Base-by-base conservation (phyloP, 305 asterid species). In the Lippia alba region DNA sequence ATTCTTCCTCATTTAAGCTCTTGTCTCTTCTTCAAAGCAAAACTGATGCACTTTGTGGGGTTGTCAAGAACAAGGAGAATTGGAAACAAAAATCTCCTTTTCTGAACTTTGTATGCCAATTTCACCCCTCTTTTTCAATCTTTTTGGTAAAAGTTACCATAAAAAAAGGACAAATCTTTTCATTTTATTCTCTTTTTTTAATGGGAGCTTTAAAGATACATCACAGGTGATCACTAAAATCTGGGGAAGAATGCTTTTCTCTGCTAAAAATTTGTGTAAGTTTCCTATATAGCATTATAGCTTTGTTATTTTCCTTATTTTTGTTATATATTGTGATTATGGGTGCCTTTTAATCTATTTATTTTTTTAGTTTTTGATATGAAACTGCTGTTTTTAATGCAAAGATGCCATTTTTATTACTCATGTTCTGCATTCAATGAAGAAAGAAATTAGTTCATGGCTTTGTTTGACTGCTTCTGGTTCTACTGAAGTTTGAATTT, bases 391-490 rank as follows among this genome's bases (percentile, higher is more conserved):
- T 45, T 19, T 49, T 55, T 51, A 8, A 10, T 67, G 20, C 24
- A 60, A 14, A 34, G 17, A 34, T 36, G n/a, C 17, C 50, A 36
- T 34, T 32, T 58, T 58, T 32, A 1, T 14, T 15, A 4, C 5
- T 36, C 39, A 1, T 20, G 12, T 58, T 30, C 63, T 73, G 15
- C 24, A 36, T 61, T 51, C 34, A 71, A 58, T 33, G 60, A 44
- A 45, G 46, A 33, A 64, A 24, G 40, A 4, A 68, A 48, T 16
- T 16, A 46, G 45, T 50, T 58, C 12, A 19, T 33, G 55, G 11
- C 61, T 49, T 79, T 36, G 30, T 36, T 36, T 78, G 82, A 81
- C 89, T 81, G 67, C 20, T 78, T 84, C 82, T 61, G 67, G 61
- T 65, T 79, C 81, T 61, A 64, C 66, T 55, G 58, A 56, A 57